phyloP scores from a whole-genome alignment of 1,139 yeast genomes.

The Candida glucosophila region DNA sequence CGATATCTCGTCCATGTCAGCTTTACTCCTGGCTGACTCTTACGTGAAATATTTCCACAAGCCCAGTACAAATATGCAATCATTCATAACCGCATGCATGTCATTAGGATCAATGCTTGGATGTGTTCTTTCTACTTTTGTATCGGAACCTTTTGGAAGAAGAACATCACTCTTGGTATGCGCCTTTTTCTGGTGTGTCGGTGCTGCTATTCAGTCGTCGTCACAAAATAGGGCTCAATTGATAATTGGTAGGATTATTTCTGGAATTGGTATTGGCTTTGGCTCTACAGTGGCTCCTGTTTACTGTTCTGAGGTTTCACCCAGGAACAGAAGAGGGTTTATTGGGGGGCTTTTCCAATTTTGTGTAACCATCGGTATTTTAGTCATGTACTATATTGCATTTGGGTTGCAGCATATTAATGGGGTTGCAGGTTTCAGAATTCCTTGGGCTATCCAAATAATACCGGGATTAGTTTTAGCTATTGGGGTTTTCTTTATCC shows the following conservation, averaged over 20 bases:
- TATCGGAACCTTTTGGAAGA: constrained; percentile 30
- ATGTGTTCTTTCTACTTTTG: constrained; percentile 18
- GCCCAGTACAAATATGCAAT: constrained; percentile 16
- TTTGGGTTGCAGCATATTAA: constrained; percentile 27
- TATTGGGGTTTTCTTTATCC: constrained; percentile 28
- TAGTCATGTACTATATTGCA: constrained; percentile 30
- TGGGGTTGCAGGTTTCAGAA: constrained; percentile 36
- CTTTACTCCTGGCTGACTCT: constrained; percentile 35
- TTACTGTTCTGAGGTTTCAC: constrained; percentile 47
- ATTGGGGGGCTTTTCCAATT: constrained; percentile 38
- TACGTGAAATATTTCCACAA: constrained; percentile 15
- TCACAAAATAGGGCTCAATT: constrained; percentile 24
- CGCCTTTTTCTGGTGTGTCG: constrained; percentile 22
- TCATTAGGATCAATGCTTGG: constrained; percentile 29
- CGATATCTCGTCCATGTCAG: constrained; percentile 55
- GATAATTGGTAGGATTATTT: constrained; percentile 42
- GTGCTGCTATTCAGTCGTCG: constrained; percentile 27
- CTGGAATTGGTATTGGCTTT: constrained; percentile 54
- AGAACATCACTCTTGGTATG: constrained; percentile 21
- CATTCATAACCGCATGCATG: constrained; percentile 28
- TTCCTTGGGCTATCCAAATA: constrained; percentile 48
- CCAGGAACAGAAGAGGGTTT: constrained; percentile 44
- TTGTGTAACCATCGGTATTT: constrained; percentile 32
- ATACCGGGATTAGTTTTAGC: constrained; percentile 42
- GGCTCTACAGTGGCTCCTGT: constrained; percentile 54